Evolutionary conservation across 129 eudicot genomes (phyloP).

Genomic region (Pseudognaphalium luteoalbum): DNA sequence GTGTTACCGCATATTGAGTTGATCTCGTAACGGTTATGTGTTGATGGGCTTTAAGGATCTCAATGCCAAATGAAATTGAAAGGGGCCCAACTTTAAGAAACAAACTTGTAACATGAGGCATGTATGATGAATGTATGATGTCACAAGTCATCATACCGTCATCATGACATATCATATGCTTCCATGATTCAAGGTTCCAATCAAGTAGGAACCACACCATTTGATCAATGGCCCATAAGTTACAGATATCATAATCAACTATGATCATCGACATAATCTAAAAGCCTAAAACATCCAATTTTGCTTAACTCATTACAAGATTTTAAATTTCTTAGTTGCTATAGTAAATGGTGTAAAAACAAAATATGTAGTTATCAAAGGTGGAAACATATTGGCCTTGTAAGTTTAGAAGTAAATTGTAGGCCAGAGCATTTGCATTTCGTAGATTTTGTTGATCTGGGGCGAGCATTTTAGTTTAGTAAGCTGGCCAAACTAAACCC

Average conservation of each 20-base stretch:
- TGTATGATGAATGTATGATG: slow-evolving; percentile 24
- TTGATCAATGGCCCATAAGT: slow-evolving; percentile 19
- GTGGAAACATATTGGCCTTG: neutral
- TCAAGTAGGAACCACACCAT: slow-evolving; percentile 7
- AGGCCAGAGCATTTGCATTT: neutral
- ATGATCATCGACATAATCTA: neutral
- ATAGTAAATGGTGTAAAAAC: neutral
- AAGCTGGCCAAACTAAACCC: neutral
- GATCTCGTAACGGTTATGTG: neutral
- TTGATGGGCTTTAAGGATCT: neutral
- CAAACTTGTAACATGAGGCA: slow-evolving; percentile 13
- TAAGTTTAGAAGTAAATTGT: neutral
- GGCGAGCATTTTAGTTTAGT: neutral
- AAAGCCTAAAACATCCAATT: no score
- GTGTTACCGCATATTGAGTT: no score
- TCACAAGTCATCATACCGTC: slow-evolving; percentile 30
- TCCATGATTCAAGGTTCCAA: slow-evolving; percentile 27
- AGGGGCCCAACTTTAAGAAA: neutral
- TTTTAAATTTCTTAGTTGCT: neutral
- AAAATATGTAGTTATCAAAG: neutral
- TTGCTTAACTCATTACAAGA: neutral
- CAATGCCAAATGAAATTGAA: neutral
- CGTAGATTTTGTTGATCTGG: neutral
- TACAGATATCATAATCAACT: neutral
- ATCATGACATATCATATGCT: slow-evolving; percentile 26